These are phyloP conservation scores for Endogone sp. DNA, from an alignment of 192 early-diverging fungal genomes.

Conservation along the genomic window DNA sequence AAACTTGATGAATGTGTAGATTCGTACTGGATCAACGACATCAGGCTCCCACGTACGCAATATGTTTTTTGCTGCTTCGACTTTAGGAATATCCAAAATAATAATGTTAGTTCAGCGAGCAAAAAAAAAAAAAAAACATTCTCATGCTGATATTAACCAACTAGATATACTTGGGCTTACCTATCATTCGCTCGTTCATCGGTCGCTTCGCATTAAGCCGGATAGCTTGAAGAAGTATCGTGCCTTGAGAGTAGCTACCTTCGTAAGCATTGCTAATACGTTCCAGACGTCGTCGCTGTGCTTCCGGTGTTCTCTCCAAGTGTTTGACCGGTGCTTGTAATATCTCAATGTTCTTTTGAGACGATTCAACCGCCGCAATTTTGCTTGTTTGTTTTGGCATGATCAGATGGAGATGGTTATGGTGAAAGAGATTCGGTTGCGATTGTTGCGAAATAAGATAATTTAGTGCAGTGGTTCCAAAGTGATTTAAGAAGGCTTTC, in stretches of 20 bases:
- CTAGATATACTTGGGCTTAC: no score
- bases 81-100: neutral
- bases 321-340: neutral
- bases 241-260: neutral
- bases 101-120: neutral
- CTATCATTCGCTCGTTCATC: neutral
- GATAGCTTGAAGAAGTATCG: neutral
- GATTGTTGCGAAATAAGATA: neutral
- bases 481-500: no score
- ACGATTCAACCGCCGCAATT: neutral
- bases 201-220: neutral
- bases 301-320: neutral
- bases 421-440: no score
- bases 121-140: neutral
- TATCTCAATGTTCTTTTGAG: neutral
- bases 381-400: neutral
- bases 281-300: neutral
- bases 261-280: neutral
- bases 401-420: neutral
- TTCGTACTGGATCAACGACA: neutral
- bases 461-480: neutral
- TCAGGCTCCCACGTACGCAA: neutral
- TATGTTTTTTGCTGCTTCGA: neutral
- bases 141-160: no score
- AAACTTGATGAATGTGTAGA: neutral